These are phyloP conservation scores for Tolypocladium nubicola DNA, from an alignment of 2,329 filamentous ascomycete species.

Conservation along the genomic window DNA sequence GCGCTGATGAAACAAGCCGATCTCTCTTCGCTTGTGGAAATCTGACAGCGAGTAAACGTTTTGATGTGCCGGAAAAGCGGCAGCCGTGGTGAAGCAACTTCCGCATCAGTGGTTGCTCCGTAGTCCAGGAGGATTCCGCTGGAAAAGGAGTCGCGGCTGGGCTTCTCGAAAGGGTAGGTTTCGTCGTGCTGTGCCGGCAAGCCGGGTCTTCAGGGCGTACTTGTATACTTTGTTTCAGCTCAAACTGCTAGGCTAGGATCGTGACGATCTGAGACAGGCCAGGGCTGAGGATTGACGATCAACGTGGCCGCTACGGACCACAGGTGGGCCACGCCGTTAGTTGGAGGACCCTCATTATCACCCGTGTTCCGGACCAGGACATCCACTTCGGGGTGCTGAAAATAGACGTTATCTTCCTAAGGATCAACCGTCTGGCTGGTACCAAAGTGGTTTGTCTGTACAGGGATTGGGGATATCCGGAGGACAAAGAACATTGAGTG, in stretches of 20 bases:
- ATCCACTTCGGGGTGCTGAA: not conserved
- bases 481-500: no score
- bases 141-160: not conserved
- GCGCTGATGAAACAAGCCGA: not conserved
- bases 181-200: not conserved
- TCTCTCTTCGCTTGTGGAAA: not conserved
- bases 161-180: conserved; percentile 1
- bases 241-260: not conserved
- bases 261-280: not conserved
- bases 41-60: not conserved
- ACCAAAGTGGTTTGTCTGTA: no score
- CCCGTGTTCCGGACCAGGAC: not conserved
- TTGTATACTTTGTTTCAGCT: not conserved
- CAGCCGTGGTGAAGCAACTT: not conserved
- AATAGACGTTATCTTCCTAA: not conserved
- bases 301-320: not conserved
- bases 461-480: no score
- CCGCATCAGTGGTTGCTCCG: not conserved
- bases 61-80: not conserved
- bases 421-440: no score
- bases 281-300: not conserved
- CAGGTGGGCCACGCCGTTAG: no score
- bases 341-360: no score
- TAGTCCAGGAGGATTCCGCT: not conserved
- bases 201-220: not conserved